These are phyloP conservation scores for Pterocarpus macrocarpus DNA, from an alignment of 306 rosid genomes.

Conservation along the genomic window DNA sequence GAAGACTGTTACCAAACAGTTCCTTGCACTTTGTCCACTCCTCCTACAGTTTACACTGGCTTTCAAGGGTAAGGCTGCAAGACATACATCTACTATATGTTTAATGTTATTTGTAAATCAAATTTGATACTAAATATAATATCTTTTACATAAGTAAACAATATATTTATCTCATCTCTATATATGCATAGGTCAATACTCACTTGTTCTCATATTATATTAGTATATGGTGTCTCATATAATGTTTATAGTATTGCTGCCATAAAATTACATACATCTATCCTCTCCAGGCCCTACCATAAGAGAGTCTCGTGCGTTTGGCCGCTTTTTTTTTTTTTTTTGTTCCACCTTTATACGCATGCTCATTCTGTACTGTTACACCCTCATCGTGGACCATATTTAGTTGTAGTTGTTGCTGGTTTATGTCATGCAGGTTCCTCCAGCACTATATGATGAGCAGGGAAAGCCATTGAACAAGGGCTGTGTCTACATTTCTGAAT, in stretches of 20 bases:
- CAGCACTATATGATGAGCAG: conserved; percentile 60
- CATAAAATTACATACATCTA: too few species aligned
- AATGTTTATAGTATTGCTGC: too few species aligned
- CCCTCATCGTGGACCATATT: background rate
- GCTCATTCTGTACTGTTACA: background rate
- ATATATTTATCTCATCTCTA: too few species aligned
- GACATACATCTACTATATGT: background rate
- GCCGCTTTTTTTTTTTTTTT: too few species aligned
- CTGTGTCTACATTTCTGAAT: conserved; percentile 70
- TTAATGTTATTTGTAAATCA: too few species aligned
- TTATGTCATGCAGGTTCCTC: conserved; percentile 76
- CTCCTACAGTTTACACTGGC: conserved; percentile 90
- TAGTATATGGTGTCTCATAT: too few species aligned
- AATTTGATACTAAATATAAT: too few species aligned
- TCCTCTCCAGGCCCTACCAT: too few species aligned
- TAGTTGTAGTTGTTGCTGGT: background rate
- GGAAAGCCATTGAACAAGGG: conserved; percentile 74
- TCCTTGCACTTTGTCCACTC: conserved; percentile 89
- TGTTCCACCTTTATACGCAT: conserved; percentile 1
- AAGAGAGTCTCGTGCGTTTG: too few species aligned
- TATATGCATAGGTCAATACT: too few species aligned
- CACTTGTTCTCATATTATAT: too few species aligned
- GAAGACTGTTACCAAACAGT: conserved; percentile 81
- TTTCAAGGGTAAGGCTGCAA: conserved; percentile 64
- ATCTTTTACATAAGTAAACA: too few species aligned